phyloP scores from a whole-genome alignment of 441 rosid species.

The Viola pubescens region DNA sequence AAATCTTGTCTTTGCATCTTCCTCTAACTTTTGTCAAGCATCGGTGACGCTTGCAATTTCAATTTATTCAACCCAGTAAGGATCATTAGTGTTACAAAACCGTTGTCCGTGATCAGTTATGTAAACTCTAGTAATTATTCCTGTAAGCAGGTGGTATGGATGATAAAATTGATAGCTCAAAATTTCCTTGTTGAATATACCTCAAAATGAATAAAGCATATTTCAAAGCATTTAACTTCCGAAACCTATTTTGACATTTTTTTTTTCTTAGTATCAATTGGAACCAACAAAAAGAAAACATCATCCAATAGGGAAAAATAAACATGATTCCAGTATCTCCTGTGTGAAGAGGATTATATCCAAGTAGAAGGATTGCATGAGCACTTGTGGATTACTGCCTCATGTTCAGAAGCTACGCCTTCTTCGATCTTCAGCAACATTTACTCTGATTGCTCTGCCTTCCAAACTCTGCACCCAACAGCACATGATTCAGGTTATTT shows the following conservation, averaged over 20 bases:
- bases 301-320: not conserved
- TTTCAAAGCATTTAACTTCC: not conserved
- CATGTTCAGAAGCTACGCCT: conserved; percentile 23
- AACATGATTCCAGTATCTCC: not conserved
- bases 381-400: not conserved
- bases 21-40: too few relatives aligned
- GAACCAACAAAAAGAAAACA: not conserved
- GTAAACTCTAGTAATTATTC: too few relatives aligned
- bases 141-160: too few relatives aligned
- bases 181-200: not conserved
- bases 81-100: too few relatives aligned
- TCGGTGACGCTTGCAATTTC: too few relatives aligned
- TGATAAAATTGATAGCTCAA: too few relatives aligned
- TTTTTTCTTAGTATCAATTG: not conserved
- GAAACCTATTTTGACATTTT: not conserved
- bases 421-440: conserved; percentile 53
- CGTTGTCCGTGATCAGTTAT: too few relatives aligned
- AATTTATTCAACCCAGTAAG: too few relatives aligned
- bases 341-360: not conserved
- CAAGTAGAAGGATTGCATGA: not conserved
- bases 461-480: too few relatives aligned
- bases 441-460: conserved; percentile 55
- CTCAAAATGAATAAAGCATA: not conserved
- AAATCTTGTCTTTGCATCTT: too few relatives aligned
- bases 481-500: too few relatives aligned